Percentiles rank a stretch among this genome's conserved stretches.
Evolutionary conservation across 306 rosid genomes (phyloP).

Genomic region (Begonia masoniana): DNA sequence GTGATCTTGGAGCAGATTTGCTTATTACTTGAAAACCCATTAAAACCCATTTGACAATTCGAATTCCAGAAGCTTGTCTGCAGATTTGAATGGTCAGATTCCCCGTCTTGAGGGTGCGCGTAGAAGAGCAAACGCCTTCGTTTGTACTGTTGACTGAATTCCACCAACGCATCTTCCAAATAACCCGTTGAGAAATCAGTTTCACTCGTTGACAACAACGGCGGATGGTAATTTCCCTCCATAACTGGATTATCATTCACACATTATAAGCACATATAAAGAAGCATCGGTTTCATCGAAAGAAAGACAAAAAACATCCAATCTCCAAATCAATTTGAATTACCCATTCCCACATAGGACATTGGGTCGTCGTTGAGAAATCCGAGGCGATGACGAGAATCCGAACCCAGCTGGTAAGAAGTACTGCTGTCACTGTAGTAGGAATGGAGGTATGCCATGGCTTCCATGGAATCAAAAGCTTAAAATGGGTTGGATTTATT

Average conservation of each 20-base stretch:
- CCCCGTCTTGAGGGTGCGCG: constrained; percentile 3
- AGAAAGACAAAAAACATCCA: not conserved
- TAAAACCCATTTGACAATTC: constrained; percentile 27
- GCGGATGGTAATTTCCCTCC: constrained; percentile 32
- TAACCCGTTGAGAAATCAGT: constrained; percentile 70
- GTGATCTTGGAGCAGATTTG: not conserved
- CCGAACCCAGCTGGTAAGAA: constrained; percentile 38
- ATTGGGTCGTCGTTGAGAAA: constrained; percentile 44
- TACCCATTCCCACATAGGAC: constrained; percentile 47
- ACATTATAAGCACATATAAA: not conserved
- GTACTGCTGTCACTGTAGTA: not conserved
- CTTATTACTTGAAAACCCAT: constrained; percentile 13
- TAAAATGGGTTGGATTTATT: not conserved
- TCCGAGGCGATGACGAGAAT: constrained; percentile 37
- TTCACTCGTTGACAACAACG: constrained; percentile 31
- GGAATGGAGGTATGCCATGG: constrained; percentile 1
- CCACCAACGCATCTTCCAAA: constrained; percentile 78
- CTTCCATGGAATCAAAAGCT: not conserved
- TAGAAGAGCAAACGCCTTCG: constrained; percentile 52
- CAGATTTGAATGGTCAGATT: constrained; percentile 13
- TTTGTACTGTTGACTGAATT: constrained; percentile 50
- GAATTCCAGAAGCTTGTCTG: constrained; percentile 49
- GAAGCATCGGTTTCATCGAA: not conserved
- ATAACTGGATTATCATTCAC: constrained; percentile 23
- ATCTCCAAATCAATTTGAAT: not conserved